Evolutionary conservation across 768 basidiomycete genomes (phyloP), one percentile per base, ranked within the genome.

Genomic region (Rhodotorula diobovata): DNA sequence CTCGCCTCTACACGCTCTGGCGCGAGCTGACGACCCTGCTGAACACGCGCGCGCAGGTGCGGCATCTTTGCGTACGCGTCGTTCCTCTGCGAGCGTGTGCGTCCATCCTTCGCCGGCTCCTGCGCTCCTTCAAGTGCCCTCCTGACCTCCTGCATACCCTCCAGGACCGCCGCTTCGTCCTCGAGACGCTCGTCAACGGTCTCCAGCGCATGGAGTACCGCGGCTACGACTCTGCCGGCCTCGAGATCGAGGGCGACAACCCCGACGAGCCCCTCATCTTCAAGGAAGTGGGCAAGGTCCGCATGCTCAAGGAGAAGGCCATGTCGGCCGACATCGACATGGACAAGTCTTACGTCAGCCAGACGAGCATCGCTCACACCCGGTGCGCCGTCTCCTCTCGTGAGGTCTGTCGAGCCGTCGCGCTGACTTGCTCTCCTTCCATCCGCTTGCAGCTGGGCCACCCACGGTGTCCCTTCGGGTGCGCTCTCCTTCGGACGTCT

Each of bases 221-320:
- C 79, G 96, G 96, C 51, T 99, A 99, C 80, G 96, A 99, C 80
- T 93, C 90, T 76, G 96, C 73, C 80, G 83, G 83, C 76, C 82
- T 84, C 66, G 82, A 80, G 63, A 86, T 97, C 76, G 96, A 99
- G 78, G 95, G 93, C 53, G 94, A 98, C 83, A 87, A 88, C 76
- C 82, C 87, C 3, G 87, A 87, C 56, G 82, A 88, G 59, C 84
- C 91, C 58, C 70, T 90, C 60, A 92, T 87, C 83, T 97, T 94
- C 87, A 97, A 96, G 84, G 89, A 95, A 81, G 96, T 98, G 62
- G 96, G 96, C 81, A 99, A 99, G 81, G 96, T 99, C 64, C 89
- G 89, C 56, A 88, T 89, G 37, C 86, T 99, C 63, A 89, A 92
- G 81, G 90, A 95, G 84, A 87, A 89, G 82, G 93, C 96, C 78